Conservation (phyloP, 192 early-diverging fungal genomes). For the Backusella psychrophila region DNA sequence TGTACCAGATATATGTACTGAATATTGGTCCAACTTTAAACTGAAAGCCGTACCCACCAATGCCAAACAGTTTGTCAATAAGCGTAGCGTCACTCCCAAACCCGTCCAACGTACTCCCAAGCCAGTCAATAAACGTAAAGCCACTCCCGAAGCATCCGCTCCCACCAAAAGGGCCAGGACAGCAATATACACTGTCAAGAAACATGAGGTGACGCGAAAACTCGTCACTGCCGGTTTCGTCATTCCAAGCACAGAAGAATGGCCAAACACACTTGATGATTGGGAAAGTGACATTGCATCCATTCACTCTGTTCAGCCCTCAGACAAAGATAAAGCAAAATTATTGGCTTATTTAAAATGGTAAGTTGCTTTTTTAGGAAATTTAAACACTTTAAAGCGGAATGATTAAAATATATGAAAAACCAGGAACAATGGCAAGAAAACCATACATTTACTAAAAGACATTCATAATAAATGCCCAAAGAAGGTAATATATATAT, state of each 20-base stretch:
- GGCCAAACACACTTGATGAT: not conserved
- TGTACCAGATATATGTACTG: conserved; percentile 1
- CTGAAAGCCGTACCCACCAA: too few species aligned
- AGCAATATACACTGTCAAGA: not conserved
- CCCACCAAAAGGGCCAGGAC: not conserved
- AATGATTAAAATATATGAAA: too few species aligned
- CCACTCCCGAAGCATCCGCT: not conserved
- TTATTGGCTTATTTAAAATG: not conserved
- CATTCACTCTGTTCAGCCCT: not conserved
- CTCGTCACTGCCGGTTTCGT: not conserved
- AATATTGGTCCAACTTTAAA: not conserved
- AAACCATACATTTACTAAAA: conserved; percentile 4
- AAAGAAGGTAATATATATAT: not conserved
- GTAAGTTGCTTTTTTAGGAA: not conserved
- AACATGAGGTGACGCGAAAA: not conserved
- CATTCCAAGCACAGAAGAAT: not conserved
- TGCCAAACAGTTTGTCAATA: too few species aligned
- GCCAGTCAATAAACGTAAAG: not conserved
- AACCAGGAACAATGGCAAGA: conserved; percentile 12
- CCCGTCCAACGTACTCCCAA: too few species aligned
- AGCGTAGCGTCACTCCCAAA: too few species aligned
- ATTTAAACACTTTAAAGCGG: too few species aligned
- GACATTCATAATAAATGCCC: conserved; percentile 4
- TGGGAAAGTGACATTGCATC: not conserved
- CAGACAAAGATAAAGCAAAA: not conserved